Evolutionary conservation across 441 rosid species (phyloP), one percentile per base, ranked within the genome.

Genomic region (Pelargonium australe): DNA sequence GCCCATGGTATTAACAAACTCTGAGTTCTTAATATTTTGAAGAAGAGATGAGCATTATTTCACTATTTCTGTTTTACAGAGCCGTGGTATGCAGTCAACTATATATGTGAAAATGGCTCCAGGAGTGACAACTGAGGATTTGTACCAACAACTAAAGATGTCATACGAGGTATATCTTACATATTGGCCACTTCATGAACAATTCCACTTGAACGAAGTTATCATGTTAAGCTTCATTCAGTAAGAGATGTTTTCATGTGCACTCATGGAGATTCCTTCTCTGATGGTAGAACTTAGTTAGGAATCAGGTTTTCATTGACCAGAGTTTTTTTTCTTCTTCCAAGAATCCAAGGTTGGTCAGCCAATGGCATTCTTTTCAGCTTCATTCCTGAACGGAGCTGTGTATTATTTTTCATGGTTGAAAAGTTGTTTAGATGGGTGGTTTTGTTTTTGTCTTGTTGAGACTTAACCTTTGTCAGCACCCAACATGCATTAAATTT

Each of bases 81-180:
- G 76, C 63, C 97, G 99, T 6, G 96, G 89, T 43, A 86, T 89
- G 95, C 95, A 86, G 65, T 89, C 95, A 34, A 85, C 89, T 68
- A 85, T 89, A 34, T 84, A 84, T 64, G 87, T 84, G 5, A 84
- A 85, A 77, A 84, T 86, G 91, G 80, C 83, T 74, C 64, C 79
- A 7, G 89, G 87, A 51, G 87, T 75, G 60, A 80, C 78, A 0
- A 31, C 71, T 19, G 88, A 85, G 65, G 86, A 88, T 72, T 76
- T 85, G 63, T 82, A 81, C 77, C 76, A 80, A 51, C 87, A 80
- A 64, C 68, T 88, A 78, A 79, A 76, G 71, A 45, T 70, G 43
- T 71, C 76, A 44, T 86, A 80, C 61, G 78, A 83, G 95, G 95
- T 89, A 80, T 70, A 20, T 51, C 65, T 62, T 19, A 34, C 61